Evolutionary conservation across 768 basidiomycete species (phyloP).

Genomic region (Suillus sp.): DNA sequence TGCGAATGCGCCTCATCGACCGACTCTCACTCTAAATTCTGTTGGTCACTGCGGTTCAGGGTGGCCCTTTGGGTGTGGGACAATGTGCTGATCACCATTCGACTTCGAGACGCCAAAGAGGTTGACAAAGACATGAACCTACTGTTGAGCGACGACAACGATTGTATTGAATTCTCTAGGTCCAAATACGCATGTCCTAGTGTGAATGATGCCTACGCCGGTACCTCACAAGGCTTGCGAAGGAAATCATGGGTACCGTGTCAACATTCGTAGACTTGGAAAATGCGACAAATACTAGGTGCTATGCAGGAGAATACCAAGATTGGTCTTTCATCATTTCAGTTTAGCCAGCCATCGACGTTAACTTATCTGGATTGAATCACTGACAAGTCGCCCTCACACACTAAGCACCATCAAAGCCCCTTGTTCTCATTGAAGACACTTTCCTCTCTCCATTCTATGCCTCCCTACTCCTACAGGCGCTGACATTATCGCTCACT

Average conservation of each 20-base stretch:
- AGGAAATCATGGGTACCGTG: constrained; percentile 52
- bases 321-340: constrained; percentile 43
- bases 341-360: neutral
- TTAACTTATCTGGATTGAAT: constrained; percentile 94
- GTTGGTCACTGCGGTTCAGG: too few species aligned
- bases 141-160: constrained; percentile 85
- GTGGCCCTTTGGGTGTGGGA: too few species aligned
- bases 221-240: constrained; percentile 72
- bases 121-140: too few species aligned
- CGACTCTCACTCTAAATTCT: too few species aligned
- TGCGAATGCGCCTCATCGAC: too few species aligned
- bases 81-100: too few species aligned
- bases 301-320: constrained; percentile 80
- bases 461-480: constrained; percentile 80
- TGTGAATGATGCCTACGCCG: constrained; percentile 94
- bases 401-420: constrained; percentile 45
- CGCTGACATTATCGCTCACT: constrained; percentile 86
- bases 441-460: constrained; percentile 95
- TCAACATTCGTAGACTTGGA: constrained; percentile 63
- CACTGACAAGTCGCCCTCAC: constrained; percentile 82
- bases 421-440: constrained; percentile 78
- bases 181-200: constrained; percentile 74
- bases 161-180: constrained; percentile 78
- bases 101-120: too few species aligned
- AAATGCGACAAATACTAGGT: constrained; percentile 57